Evolutionary conservation across 257 asterid species (phyloP), one percentile per base, ranked within the genome.

Genomic region (Solanum chilense): DNA sequence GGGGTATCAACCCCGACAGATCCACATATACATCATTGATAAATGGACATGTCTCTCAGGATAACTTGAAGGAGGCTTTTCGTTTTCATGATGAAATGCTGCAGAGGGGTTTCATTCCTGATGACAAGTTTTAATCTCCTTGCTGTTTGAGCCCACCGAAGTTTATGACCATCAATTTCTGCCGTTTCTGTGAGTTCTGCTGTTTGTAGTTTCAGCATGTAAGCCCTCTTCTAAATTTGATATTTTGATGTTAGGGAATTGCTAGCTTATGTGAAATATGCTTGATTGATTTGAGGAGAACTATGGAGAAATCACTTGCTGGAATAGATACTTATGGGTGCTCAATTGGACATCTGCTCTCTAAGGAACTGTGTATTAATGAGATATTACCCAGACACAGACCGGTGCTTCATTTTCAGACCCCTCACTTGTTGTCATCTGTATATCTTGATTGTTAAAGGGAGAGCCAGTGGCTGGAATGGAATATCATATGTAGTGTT

Each of bases 21-120:
- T 85, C 91, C 52, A 92, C 95, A 2, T 94, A 90, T 83, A 91
- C 91, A 47, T 92, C 92, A 29, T 87, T 95, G 73, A 91, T 95
- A 68, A 92, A 95, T 71, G 98, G 98, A 77, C 88, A 89, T 47
- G 92, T 95, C 71, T 91, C 96, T 5, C 92, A 87, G 84, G 96
- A 92, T 25, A 92, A 94, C 91, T 35, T 93, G 86, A 91, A 90
- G 89, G 97, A 94, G 89, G 98, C 98, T 85, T 94, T 93, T 90
- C 76, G 37, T 75, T 68, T 94, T 70, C 98, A 94, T 52, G 96
- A 93, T 89, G 95, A 93, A 87, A 95, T 95, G 98, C 89, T 95
- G 91, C 89, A 86, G 80, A 89, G 73, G 91, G 98, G 98, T 15
- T 95, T 95, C 74, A 92, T 86, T 86, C 98, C 96, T 11, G 98